phyloP scores from a whole-genome alignment of 1,284 basidiomycete genomes.

The Megacollybia platyphylla region DNA sequence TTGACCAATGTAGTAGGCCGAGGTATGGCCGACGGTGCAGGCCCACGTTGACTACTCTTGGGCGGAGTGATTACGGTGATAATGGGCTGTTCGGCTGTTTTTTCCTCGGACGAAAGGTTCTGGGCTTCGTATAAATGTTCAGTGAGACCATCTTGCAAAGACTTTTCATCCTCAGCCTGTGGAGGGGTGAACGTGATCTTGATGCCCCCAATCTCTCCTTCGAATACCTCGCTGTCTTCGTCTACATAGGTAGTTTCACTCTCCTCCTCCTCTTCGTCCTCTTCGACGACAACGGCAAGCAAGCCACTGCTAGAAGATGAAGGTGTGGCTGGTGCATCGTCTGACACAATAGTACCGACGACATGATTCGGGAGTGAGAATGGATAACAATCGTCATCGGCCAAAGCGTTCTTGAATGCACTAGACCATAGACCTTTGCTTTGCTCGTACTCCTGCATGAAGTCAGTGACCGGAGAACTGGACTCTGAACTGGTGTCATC shows the following conservation, averaged over 20 bases:
- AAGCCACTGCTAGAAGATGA: no score
- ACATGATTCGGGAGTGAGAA: constrained; percentile 35
- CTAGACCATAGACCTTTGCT: constrained; percentile 35
- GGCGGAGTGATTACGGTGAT: constrained; percentile 10
- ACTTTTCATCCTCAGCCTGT: constrained; percentile 13
- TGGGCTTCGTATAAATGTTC: not conserved
- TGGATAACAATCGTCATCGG: constrained; percentile 30
- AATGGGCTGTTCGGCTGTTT: constrained; percentile 15
- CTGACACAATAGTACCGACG: constrained; percentile 29
- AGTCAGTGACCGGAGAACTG: not conserved
- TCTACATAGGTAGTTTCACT: constrained; percentile 31
- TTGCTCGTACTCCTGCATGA: constrained; percentile 30
- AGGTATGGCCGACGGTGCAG: not conserved
- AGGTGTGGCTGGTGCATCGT: not conserved
- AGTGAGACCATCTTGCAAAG: not conserved
- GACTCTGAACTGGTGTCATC: constrained; percentile 16
- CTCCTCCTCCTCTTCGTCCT: constrained; percentile 19
- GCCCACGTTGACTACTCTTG: not conserved
- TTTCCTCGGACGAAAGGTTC: not conserved
- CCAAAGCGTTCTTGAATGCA: constrained; percentile 11
- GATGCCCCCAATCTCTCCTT: constrained; percentile 45
- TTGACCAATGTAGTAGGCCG: constrained; percentile 9
- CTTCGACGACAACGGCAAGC: constrained; percentile 25
- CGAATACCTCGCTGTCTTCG: constrained; percentile 16
- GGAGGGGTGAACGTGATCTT: constrained; percentile 57